Percentiles rank a stretch among this genome's conserved stretches.
phyloP scores from a whole-genome alignment of 2,329 filamentous ascomycete species.

The Alternaria alternata region DNA sequence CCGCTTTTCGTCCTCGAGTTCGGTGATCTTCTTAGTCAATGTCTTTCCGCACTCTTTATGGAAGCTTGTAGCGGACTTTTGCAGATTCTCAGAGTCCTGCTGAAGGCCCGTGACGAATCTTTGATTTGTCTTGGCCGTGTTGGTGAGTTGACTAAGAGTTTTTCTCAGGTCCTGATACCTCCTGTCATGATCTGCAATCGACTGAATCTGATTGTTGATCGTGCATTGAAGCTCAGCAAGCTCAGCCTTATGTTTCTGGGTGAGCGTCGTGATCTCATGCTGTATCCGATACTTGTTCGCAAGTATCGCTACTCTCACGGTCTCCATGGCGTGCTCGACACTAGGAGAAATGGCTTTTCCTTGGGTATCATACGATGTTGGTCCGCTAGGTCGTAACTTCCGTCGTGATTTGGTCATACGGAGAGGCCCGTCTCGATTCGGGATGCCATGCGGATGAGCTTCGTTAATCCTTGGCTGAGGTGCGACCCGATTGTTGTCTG shows the following conservation, averaged over 20 bases:
- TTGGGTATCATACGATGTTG: not conserved
- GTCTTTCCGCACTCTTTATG: conserved; percentile 22
- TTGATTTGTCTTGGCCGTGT: conserved; percentile 29
- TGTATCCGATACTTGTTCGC: conserved; percentile 19
- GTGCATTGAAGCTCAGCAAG: conserved; percentile 16
- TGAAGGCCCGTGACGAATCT: conserved; percentile 39
- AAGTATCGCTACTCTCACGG: conserved; percentile 15
- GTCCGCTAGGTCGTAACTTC: conserved; percentile 3
- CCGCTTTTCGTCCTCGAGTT: conserved; percentile 33
- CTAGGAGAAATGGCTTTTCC: not conserved
- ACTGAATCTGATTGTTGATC: conserved; percentile 13
- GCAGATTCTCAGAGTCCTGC: conserved; percentile 37
- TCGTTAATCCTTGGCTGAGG: not conserved
- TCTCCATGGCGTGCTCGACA: conserved; percentile 18
- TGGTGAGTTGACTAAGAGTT: conserved; percentile 15
- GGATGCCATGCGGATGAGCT: not conserved
- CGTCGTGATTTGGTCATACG: conserved; percentile 21
- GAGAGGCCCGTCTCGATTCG: not conserved
- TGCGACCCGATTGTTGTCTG: not conserved
- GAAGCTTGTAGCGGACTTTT: conserved; percentile 15
- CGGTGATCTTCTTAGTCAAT: conserved; percentile 26
- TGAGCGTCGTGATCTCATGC: conserved; percentile 10
- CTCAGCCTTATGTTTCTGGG: conserved; percentile 15
- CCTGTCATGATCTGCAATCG: conserved; percentile 19
- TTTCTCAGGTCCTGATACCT: conserved; percentile 10